phyloP scores from a whole-genome alignment of 148 eudicot species.

The Euryodendron excelsum region DNA sequence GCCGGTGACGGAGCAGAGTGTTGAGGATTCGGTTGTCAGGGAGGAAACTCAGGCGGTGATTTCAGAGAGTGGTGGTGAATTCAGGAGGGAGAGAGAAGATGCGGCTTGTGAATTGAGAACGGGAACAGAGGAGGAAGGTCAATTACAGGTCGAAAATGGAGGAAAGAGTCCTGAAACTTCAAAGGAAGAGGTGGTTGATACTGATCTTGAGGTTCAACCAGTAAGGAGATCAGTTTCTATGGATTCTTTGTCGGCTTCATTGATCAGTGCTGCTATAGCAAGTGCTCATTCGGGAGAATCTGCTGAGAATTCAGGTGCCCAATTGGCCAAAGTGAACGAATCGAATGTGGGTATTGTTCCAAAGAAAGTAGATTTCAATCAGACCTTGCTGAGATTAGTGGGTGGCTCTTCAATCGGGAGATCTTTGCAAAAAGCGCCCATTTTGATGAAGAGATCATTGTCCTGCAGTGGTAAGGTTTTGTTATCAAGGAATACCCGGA shows the following conservation, averaged over 20 bases:
- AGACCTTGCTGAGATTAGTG: constrained; percentile 6
- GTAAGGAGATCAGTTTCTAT: constrained; percentile 38
- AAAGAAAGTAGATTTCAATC: constrained; percentile 7
- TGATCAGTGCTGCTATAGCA: constrained; percentile 17
- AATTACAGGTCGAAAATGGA: constrained; percentile 10
- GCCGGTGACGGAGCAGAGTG: neutral
- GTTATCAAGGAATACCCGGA: constrained; percentile 23
- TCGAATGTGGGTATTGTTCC: neutral
- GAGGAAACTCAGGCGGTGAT: constrained; percentile 22
- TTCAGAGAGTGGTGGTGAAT: constrained; percentile 3
- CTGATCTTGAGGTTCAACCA: constrained; percentile 15
- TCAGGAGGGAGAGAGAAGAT: constrained; percentile 8
- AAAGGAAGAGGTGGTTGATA: constrained; percentile 3
- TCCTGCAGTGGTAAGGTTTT: constrained; percentile 53
- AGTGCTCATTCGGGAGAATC: constrained; percentile 3
- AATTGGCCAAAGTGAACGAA: neutral
- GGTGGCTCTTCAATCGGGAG: constrained; percentile 21
- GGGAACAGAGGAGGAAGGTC: constrained; percentile 23
- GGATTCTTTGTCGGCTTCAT: constrained; percentile 24
- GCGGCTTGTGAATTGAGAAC: too few species aligned
- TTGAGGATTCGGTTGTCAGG: neutral
- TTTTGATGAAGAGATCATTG: constrained; percentile 46
- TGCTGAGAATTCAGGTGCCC: constrained; percentile 10
- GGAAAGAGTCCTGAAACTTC: neutral
- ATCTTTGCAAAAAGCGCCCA: constrained; percentile 23